These are phyloP conservation scores for Keqinozyma sinolaborantium DNA, from an alignment of 1,139 yeast genomes.

Conservation along the genomic window DNA sequence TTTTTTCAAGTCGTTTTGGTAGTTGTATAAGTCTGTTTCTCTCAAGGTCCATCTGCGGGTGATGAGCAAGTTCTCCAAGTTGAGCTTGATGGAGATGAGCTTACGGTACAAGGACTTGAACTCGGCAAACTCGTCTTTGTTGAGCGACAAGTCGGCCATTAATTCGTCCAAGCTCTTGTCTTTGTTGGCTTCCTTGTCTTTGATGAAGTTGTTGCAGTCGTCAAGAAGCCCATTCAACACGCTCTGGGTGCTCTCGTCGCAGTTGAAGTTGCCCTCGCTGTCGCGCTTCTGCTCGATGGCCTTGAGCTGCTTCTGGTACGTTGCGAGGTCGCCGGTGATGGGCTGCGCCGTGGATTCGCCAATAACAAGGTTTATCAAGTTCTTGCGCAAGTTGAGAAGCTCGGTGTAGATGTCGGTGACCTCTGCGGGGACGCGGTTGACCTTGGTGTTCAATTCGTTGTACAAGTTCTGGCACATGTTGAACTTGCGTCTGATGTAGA, in stretches of 20 bases:
- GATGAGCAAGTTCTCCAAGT: slow-evolving; percentile 74
- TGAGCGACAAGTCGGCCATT: slow-evolving; percentile 22
- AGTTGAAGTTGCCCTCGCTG: slow-evolving; percentile 30
- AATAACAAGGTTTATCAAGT: slow-evolving; percentile 32
- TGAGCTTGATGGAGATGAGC: slow-evolving; percentile 62
- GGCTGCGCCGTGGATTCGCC: slow-evolving; percentile 9
- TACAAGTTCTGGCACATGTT: slow-evolving; percentile 55
- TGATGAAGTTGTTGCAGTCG: slow-evolving; percentile 73
- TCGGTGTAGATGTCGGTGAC: slow-evolving; percentile 49
- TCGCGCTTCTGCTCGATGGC: slow-evolving; percentile 31
- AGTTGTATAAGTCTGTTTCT: slow-evolving; percentile 85
- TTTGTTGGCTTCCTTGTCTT: slow-evolving; percentile 63
- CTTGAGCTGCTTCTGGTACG: slow-evolving; percentile 23
- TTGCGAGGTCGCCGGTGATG: slow-evolving; percentile 6
- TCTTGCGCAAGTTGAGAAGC: slow-evolving; percentile 35
- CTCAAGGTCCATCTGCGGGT: slow-evolving; percentile 97
- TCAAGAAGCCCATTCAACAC: slow-evolving; percentile 72
- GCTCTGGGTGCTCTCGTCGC: slow-evolving; percentile 40
- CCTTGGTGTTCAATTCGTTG: slow-evolving; percentile 46
- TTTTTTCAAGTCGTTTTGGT: slow-evolving; percentile 67
- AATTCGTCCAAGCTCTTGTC: slow-evolving; percentile 25
- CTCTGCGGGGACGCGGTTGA: slow-evolving; percentile 55
- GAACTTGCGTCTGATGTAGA: slow-evolving; percentile 55
- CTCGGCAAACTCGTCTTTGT: slow-evolving; percentile 17
- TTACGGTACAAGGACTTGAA: slow-evolving; percentile 23